Base-by-base conservation (phyloP, 305 asterid genomes). In the Monarda citriodora region DNA sequence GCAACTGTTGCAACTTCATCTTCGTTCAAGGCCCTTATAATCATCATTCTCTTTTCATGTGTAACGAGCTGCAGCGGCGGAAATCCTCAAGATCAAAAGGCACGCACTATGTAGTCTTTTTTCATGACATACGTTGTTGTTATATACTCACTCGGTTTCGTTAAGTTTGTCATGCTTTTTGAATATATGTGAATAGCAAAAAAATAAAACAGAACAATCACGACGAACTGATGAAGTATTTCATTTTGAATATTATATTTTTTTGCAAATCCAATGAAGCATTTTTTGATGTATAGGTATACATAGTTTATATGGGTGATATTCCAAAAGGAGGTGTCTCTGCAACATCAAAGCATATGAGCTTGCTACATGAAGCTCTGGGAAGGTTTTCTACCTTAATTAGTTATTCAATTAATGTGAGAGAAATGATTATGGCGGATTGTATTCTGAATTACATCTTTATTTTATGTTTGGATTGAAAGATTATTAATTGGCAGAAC, bases 281-380 rank as follows among this genome's bases (percentile, higher is more conserved):
- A 12, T 40, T 3, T 40, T 5, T 12, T 41, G 34, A 49, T 20
- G 7, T 49, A 22, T 49, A 49, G 53, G 53, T 49, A 16, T 70
- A 78, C 69, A 51, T 81, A 6, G 84, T 81, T 55, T 78, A 81
- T 65, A 75, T 78, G 82, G 85, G 88, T 5, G 80, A 73, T 66
- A 74, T 61, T n/a, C 82, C 74, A 4, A 63, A 49, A 36, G 78
- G 69, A 22, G 77, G 54, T 6, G 57, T 69, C 61, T 66, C 82
- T 0, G 77, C 77, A 7, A 66, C 69, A 11, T 66, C 77, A 0
- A 75, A 57, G 17, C 82, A 78, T 49, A 64, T 65, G 74, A 71
- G 69, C 72, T 68, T 78, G 38, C 74, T 81, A 11, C 78, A 75
- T 3, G 60, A 77, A 55, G 60, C 70, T 21, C 11, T 76, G 12